Evolutionary conservation across 2,329 filamentous ascomycete species (phyloP), one percentile per base, ranked within the genome.

Genomic region (Moelleriella libera): DNA sequence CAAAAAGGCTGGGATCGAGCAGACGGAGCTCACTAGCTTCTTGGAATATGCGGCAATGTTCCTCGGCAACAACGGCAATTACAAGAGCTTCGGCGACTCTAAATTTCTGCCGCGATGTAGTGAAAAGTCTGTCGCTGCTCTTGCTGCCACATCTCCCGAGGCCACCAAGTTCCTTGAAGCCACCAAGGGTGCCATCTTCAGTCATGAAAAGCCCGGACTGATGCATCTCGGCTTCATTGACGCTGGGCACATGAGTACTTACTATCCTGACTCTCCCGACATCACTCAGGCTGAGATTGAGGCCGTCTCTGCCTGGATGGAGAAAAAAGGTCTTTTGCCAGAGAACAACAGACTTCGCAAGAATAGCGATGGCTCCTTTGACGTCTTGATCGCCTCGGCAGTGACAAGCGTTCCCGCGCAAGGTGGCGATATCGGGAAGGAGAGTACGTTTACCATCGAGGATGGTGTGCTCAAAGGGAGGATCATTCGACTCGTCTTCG

Each of bases 21-120:
- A 80, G 45, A 71, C 80, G 47, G 75, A 87, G 47, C 60, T 88
- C 43, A 72, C 74, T 12, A 70, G 74, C 50, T 89, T 89, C 67
- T 70, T 90, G 39, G 78, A 88, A 62, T 92, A 90, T 62, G 74
- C 83, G 6, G 79, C 77, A 31, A 83, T 87, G 63, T 88, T 92
- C 63, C 70, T 92, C 3, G 84, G 84, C 43, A 92, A 90, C 60
- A 74, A 74, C 51, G 85, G 87, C 52, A 92, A 92, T 64, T 92
- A 90, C 68, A 90, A 90, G 68, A 84, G 83, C 55, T 90, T 89
- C 57, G 87, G 87, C 42, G 85, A 92, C 64, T 78, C 82, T 57
- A 92, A 92, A 61, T 89, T 92, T 60, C 75, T 92, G 49, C 86
- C 86, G 2, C 74, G 85, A 55, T 78, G 84, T 57, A 70, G 74